Conservation (phyloP, 129 eudicot species). For the Heracleum sosnowskyi region DNA sequence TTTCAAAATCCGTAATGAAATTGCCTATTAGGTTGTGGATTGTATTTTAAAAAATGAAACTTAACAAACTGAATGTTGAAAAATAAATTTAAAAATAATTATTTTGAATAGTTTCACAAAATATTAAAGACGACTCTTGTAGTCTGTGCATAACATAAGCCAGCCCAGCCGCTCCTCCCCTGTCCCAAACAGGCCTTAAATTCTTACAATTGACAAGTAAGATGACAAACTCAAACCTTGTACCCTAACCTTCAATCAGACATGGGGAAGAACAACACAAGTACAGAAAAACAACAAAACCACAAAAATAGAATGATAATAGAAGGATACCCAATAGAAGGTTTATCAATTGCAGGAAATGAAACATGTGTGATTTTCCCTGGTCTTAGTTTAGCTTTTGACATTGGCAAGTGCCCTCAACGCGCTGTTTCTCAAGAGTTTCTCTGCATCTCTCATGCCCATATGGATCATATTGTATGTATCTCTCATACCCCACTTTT, state of each 20-base stretch:
- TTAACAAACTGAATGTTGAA: too few relatives aligned
- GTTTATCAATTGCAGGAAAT: constrained; percentile 89
- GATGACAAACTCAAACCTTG: too few relatives aligned
- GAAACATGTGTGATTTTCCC: constrained; percentile 86
- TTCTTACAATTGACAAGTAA: too few relatives aligned
- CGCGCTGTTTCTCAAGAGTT: constrained; percentile 77
- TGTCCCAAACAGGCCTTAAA: too few relatives aligned
- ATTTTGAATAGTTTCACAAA: too few relatives aligned
- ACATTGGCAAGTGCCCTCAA: constrained; percentile 90
- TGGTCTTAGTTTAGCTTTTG: constrained; percentile 65
- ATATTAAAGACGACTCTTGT: too few relatives aligned
- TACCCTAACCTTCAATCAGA: neutral
- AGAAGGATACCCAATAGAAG: constrained; percentile 70
- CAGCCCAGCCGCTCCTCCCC: too few relatives aligned
- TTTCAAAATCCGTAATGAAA: too few relatives aligned
- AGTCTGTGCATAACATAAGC: too few relatives aligned
- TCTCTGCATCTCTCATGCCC: constrained; percentile 93
- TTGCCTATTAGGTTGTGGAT: too few relatives aligned
- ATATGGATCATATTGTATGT: constrained; percentile 94
- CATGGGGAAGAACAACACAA: neutral
- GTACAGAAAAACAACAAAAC: neutral
- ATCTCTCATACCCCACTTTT: neutral
- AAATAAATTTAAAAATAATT: too few relatives aligned
- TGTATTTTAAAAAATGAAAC: too few relatives aligned
- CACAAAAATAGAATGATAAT: constrained; percentile 17